A percentile compares a stretch with the other conserved stretches of the same genome.
Evolutionary conservation across 2,329 filamentous ascomycete species (phyloP).

Genomic region (Parafenestella ontariensis): DNA sequence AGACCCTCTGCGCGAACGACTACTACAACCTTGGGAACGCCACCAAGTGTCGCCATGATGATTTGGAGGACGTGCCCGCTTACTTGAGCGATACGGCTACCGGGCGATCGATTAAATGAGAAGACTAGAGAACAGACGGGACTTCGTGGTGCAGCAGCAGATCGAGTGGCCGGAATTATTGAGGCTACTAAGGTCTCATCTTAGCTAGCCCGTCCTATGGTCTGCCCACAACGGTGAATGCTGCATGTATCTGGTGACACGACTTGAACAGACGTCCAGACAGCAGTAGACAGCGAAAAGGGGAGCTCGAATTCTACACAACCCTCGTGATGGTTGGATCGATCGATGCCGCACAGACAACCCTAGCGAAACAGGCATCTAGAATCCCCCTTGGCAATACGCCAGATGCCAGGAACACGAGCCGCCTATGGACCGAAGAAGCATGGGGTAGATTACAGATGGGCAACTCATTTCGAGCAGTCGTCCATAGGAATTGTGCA

Average conservation of each 20-base stretch:
- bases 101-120: too few species aligned
- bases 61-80: too few species aligned
- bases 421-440: constrained; percentile 5
- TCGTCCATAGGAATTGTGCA: not conserved
- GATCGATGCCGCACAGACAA: not conserved
- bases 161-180: not conserved
- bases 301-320: not conserved
- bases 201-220: not conserved
- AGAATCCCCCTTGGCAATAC: constrained; percentile 19
- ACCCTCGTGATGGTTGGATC: not conserved
- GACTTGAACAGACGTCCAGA: not conserved
- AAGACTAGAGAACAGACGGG: too few species aligned
- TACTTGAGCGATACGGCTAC: too few species aligned
- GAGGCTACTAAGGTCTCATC: not conserved
- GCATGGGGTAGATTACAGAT: constrained; percentile 6
- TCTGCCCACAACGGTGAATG: not conserved
- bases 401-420: constrained; percentile 11
- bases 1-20: not conserved
- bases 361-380: constrained; percentile 4
- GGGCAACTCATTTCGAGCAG: not conserved
- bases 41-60: too few species aligned
- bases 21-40: not conserved
- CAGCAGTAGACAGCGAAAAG: not conserved
- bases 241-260: not conserved
- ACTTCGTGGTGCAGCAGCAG: not conserved